phyloP scores from a whole-genome alignment of 306 rosid species.

The Corylus americana region DNA sequence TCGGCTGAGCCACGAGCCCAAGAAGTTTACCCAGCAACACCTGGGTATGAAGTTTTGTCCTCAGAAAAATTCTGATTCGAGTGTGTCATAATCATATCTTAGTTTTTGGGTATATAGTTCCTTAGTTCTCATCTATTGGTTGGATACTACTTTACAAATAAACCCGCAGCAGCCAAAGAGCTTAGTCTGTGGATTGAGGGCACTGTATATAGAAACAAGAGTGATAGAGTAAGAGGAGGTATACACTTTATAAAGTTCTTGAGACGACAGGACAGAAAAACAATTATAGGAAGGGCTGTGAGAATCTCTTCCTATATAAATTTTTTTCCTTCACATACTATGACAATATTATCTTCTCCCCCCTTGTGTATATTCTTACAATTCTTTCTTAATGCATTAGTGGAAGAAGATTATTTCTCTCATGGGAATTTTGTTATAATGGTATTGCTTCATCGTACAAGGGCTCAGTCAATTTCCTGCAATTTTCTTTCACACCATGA shows the following conservation, averaged over 20 bases:
- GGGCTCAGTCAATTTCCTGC: too few species aligned
- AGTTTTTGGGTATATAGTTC: conserved; percentile 35
- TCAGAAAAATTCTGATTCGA: conserved; percentile 26
- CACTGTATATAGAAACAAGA: conserved; percentile 73
- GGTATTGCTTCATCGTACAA: not conserved
- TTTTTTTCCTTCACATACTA: conserved; percentile 12
- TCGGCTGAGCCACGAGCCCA: conserved; percentile 13
- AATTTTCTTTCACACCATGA: too few species aligned
- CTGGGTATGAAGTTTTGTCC: conserved; percentile 79
- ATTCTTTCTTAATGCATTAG: not conserved
- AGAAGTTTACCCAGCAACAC: conserved; percentile 28
- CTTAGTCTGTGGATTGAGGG: conserved; percentile 53
- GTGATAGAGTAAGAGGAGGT: conserved; percentile 49
- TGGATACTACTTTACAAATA: conserved; percentile 45
- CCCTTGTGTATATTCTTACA: not conserved
- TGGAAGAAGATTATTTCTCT: not conserved
- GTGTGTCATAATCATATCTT: conserved; percentile 24
- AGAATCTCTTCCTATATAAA: conserved; percentile 20
- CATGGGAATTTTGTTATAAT: not conserved
- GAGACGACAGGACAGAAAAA: conserved; percentile 37
- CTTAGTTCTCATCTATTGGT: conserved; percentile 51
- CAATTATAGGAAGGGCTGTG: conserved; percentile 35
- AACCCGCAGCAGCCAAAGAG: conserved; percentile 53
- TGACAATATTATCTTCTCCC: not conserved
- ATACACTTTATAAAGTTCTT: conserved; percentile 61